phyloP scores from a whole-genome alignment of 1,284 basidiomycete species.

The Mycena sp. region DNA sequence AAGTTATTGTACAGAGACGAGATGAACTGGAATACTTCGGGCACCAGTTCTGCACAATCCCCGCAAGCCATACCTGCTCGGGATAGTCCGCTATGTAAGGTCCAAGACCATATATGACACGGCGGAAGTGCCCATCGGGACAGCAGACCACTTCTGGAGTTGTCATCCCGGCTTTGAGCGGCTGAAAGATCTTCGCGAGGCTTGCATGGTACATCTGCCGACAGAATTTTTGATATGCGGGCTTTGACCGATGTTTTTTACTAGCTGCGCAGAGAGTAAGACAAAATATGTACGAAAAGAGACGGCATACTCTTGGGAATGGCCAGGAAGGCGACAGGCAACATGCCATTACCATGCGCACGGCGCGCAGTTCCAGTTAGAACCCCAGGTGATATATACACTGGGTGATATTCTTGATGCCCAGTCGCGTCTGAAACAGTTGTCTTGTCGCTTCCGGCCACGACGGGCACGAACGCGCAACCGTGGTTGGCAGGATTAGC shows the following conservation, averaged over 20 bases:
- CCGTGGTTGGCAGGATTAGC: conserved; percentile 9
- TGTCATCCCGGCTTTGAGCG: conserved; percentile 26
- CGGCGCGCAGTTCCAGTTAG: conserved; percentile 36
- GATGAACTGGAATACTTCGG: neutral
- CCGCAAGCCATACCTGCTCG: conserved; percentile 30
- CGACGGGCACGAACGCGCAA: conserved; percentile 31
- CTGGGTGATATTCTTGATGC: conserved; percentile 27
- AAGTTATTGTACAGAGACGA: neutral
- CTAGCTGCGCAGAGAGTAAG: neutral
- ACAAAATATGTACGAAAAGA: neutral
- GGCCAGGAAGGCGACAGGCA: conserved; percentile 41
- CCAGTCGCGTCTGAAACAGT: conserved; percentile 44
- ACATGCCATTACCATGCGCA: conserved; percentile 36
- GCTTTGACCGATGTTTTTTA: too few relatives aligned
- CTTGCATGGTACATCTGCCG: conserved; percentile 32
- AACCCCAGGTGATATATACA: conserved; percentile 40
- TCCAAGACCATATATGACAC: conserved; percentile 29
- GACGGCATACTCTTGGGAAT: conserved; percentile 43
- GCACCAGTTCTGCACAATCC: conserved; percentile 33
- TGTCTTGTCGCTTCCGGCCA: conserved; percentile 46
- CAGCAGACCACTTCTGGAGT: conserved; percentile 24
- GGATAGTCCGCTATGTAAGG: conserved; percentile 38
- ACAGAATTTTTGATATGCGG: conserved; percentile 26
- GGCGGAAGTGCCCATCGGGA: conserved; percentile 34
- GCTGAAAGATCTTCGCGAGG: conserved; percentile 16